These are phyloP conservation scores for Plasmodium sp. DNA, from an alignment of 169 alveolate species.

Conservation along the genomic window DNA sequence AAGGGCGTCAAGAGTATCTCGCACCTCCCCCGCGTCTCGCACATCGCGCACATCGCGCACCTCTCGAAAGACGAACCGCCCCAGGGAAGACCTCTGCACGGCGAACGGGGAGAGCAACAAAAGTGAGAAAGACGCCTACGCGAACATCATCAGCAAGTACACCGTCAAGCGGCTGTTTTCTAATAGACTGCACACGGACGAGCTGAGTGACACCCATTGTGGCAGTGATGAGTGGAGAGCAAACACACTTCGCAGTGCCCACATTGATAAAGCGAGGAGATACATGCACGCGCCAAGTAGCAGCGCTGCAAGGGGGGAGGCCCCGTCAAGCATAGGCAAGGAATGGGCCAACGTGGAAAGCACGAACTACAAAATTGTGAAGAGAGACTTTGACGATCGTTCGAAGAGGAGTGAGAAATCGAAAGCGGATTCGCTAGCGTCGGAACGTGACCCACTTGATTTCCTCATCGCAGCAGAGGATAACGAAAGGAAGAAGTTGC, in stretches of 20 bases:
- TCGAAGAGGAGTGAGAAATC: slow-evolving; percentile 1
- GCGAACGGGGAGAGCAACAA: background rate
- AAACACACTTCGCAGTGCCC: background rate
- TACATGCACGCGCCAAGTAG: background rate
- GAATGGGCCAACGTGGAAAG: background rate
- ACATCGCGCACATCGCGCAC: background rate
- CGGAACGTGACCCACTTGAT: background rate
- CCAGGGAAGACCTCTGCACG: background rate
- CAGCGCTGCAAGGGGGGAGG: background rate
- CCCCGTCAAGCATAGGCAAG: background rate
- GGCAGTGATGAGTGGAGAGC: background rate
- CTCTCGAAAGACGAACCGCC: background rate
- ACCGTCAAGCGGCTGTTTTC: slow-evolving; percentile 13
- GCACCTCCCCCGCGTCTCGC: background rate
- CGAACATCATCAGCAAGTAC: slow-evolving; percentile 7
- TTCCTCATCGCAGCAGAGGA: background rate
- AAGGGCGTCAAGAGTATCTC: background rate
- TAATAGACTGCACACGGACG: background rate
- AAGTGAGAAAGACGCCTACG: background rate
- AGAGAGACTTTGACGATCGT: slow-evolving; percentile 5
- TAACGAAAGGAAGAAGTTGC: background rate
- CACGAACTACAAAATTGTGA: background rate
- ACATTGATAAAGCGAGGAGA: background rate
- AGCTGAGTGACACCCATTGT: background rate
- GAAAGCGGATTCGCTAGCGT: background rate